Percentiles rank a stretch among this genome's conserved stretches.
These are phyloP conservation scores for Eutrema yunnanense DNA, from an alignment of 345 rosid species.

Conservation along the genomic window DNA sequence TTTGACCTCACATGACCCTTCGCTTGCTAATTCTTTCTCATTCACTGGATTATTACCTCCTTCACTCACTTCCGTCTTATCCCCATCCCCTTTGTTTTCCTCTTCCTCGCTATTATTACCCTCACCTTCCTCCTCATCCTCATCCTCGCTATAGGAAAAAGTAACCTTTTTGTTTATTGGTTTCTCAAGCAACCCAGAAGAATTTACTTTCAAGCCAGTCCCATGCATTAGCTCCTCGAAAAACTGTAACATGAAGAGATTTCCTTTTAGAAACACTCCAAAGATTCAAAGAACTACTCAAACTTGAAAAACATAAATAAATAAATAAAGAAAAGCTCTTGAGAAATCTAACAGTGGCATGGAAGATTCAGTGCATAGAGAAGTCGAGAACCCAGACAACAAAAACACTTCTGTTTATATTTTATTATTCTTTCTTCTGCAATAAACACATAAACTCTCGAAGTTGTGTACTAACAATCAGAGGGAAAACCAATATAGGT, in stretches of 20 bases:
- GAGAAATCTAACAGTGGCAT: not conserved
- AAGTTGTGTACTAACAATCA: not conserved
- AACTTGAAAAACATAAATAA: not conserved
- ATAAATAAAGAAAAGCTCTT: not conserved
- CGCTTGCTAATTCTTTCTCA: constrained; percentile 26
- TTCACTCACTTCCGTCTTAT: constrained; percentile 24
- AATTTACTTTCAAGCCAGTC: constrained; percentile 32
- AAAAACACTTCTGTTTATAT: not conserved
- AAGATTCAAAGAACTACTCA: not conserved
- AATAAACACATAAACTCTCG: not conserved
- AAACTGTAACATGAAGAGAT: constrained; percentile 40
- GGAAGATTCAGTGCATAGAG: not conserved
- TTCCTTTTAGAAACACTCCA: not conserved
- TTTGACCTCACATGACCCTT: constrained; percentile 28
- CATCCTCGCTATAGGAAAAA: constrained; percentile 64
- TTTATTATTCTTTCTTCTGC: not conserved
- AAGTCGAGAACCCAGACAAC: not conserved
- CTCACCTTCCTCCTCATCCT: constrained; percentile 27
- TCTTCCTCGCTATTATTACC: constrained; percentile 27
- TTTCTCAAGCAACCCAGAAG: constrained; percentile 37
- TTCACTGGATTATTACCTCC: constrained; percentile 18
- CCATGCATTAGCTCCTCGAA: constrained; percentile 72
- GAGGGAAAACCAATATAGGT: not conserved
- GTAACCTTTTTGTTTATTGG: constrained; percentile 76
- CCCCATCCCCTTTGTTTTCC: constrained; percentile 21